phyloP scores from a whole-genome alignment of 2,329 filamentous ascomycete genomes.

The Ascochyta clinopodiicola region DNA sequence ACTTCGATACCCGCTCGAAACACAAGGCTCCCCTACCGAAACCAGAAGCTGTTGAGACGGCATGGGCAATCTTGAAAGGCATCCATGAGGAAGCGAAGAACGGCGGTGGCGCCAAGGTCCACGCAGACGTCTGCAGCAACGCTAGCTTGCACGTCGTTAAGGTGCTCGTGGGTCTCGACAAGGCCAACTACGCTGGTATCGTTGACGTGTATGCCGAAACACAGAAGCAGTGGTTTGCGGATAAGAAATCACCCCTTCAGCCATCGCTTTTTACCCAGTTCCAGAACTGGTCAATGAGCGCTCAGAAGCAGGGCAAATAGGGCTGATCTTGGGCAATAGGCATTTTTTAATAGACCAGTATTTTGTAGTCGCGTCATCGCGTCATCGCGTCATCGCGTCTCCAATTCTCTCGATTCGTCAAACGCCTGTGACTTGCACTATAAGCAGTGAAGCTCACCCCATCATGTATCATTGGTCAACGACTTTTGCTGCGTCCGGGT shows the following conservation, averaged over 20 bases:
- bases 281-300: conserved; percentile 51
- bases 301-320: conserved; percentile 36
- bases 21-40: conserved; percentile 54
- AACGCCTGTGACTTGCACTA: background rate
- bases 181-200: conserved; percentile 46
- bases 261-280: conserved; percentile 56
- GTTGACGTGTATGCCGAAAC: conserved; percentile 53
- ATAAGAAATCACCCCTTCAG: conserved; percentile 52
- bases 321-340: background rate
- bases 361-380: background rate
- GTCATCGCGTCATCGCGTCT: background rate
- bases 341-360: background rate
- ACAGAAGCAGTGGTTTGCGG: conserved; percentile 52
- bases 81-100: conserved; percentile 73
- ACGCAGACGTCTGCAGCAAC: conserved; percentile 76
- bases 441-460: background rate
- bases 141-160: conserved; percentile 73
- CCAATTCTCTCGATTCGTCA: background rate
- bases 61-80: conserved; percentile 65
- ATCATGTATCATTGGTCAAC: background rate
- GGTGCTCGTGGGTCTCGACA: conserved; percentile 61
- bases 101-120: conserved; percentile 70
- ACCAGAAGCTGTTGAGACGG: conserved; percentile 52
- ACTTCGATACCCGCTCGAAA: conserved; percentile 68
- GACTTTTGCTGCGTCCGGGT: background rate